A percentile compares a stretch with the other conserved stretches of the same genome.
These are phyloP conservation scores for Glonium stellatum DNA, from an alignment of 495 filamentous ascomycete genomes.

Conservation along the genomic window DNA sequence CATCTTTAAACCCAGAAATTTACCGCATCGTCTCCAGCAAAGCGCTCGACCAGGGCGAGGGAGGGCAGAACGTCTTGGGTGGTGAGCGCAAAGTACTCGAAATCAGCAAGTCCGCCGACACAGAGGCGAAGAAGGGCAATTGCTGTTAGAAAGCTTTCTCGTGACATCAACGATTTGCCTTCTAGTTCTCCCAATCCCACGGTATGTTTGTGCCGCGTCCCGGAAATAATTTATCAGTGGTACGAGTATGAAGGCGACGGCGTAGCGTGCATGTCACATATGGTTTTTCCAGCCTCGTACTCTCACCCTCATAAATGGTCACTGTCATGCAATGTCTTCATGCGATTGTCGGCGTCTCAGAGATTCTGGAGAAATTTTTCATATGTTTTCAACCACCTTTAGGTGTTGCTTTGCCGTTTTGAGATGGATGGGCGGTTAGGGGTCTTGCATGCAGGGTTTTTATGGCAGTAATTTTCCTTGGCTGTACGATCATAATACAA, in stretches of 20 bases:
- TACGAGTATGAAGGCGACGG: slow-evolving; percentile 1
- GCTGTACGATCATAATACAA: slow-evolving; percentile 7
- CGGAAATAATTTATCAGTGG: slow-evolving; percentile 13
- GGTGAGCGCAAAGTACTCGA: slow-evolving; percentile 61
- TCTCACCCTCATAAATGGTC: slow-evolving; percentile 2
- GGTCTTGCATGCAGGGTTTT: background rate
- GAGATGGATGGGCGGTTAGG: background rate
- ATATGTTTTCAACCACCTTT: slow-evolving; percentile 7
- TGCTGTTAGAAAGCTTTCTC: slow-evolving; percentile 62
- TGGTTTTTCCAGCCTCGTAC: background rate
- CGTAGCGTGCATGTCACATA: background rate
- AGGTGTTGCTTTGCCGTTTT: slow-evolving; percentile 12
- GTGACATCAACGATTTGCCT: background rate
- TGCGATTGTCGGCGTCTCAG: slow-evolving; percentile 19
- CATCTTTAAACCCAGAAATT: slow-evolving; percentile 60
- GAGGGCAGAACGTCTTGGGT: slow-evolving; percentile 63
- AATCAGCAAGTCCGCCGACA: slow-evolving; percentile 72
- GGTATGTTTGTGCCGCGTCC: slow-evolving; percentile 13
- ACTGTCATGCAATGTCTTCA: slow-evolving; percentile 18
- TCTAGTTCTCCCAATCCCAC: background rate
- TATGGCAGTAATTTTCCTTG: background rate
- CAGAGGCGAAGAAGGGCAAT: slow-evolving; percentile 61
- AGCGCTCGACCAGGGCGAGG: slow-evolving; percentile 79
- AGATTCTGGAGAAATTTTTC: slow-evolving; percentile 10
- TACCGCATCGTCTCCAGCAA: slow-evolving; percentile 99